Evolutionary conservation across 345 rosid genomes (phyloP), one percentile per base, ranked within the genome.

Genomic region (Pelargonium nanum): DNA sequence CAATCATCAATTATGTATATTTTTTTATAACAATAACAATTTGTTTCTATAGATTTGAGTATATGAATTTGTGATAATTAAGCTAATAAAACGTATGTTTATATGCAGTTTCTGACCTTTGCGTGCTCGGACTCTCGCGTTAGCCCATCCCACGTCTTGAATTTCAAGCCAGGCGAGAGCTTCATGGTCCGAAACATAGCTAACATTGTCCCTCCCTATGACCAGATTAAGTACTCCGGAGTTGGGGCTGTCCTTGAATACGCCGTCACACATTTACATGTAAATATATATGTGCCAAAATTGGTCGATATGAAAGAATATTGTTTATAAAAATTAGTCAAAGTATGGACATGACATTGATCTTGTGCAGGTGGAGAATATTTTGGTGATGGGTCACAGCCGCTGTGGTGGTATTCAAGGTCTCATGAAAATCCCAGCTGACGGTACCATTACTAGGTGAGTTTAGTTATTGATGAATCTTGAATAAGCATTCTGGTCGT

Each of bases 121-220:
- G 99, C 97, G 20, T 93, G 97, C 85, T 87, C 99, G 55, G 99
- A 93, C 74, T 93, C 97, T 13, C 75, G 99, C 52, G 97, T 93
- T 24, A 84, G 96, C 72, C 99, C 99, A 1, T 87, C 97, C 12
- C 96, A 93, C 22, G 57, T 87, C 71, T 85, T 93, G 52, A 71
- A 87, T 70, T 93, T 93, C 63, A 88, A 93, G 75, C 99, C 83
- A n/a, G 99, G 99, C 25, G 99, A 93, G 74, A 97, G 97, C 19
- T 93, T 93, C 59, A 52, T 90, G 76, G 97, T 93, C 65, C 77
- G 99, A 63, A 93, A 93, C 86, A 93, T 93, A 59, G 99, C 99
- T 69, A 93, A 74, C 80, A 89, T 93, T 90, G 87, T 93, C 63
- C 97, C 99, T 40, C 89, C 92, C 21, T 89, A 25, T 62, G 87